Percentiles rank a stretch among this genome's conserved stretches.
phyloP scores from a whole-genome alignment of 495 filamentous ascomycete species.

The Neurospora sp. region DNA sequence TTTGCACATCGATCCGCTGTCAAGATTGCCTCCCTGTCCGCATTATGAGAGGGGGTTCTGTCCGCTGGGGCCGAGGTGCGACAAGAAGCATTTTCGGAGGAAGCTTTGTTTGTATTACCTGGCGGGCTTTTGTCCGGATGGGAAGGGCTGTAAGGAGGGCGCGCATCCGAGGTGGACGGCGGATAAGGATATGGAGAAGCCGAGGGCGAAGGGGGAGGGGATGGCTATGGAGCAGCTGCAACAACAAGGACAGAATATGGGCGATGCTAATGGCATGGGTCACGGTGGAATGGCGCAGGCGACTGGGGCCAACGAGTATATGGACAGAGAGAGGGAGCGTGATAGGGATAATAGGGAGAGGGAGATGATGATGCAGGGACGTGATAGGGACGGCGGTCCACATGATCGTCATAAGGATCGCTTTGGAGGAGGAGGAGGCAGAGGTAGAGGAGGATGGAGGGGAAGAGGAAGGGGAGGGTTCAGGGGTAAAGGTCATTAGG shows the following conservation, averaged over 20 bases:
- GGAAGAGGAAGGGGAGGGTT: conserved; percentile 14
- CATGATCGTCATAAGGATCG: conserved; percentile 24
- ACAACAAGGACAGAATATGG: conserved; percentile 1
- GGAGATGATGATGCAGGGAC: conserved; percentile 15
- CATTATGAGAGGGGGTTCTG: conserved; percentile 97
- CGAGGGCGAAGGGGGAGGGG: conserved; percentile 52
- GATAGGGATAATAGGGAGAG: conserved; percentile 10
- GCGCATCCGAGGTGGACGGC: conserved; percentile 66
- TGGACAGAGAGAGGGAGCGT: conserved; percentile 7
- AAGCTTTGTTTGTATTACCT: conserved; percentile 78
- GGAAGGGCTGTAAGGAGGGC: conserved; percentile 61
- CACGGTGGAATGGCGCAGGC: background rate
- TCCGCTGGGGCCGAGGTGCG: conserved; percentile 74
- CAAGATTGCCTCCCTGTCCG: conserved; percentile 73
- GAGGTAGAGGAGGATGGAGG: conserved; percentile 24
- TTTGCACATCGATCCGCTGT: conserved; percentile 80
- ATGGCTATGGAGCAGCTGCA: conserved; percentile 36
- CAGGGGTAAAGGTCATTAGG: conserved; percentile 5
- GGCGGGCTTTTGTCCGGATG: conserved; percentile 89
- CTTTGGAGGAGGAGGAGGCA: conserved; percentile 24
- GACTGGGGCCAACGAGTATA: conserved; percentile 2
- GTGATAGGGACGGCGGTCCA: conserved; percentile 22
- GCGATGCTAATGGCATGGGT: background rate
- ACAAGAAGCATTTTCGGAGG: conserved; percentile 73
- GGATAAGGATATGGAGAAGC: conserved; percentile 59